Evolutionary conservation across 2,329 filamentous ascomycete species (phyloP).

Genomic region (Fusarium compactum): DNA sequence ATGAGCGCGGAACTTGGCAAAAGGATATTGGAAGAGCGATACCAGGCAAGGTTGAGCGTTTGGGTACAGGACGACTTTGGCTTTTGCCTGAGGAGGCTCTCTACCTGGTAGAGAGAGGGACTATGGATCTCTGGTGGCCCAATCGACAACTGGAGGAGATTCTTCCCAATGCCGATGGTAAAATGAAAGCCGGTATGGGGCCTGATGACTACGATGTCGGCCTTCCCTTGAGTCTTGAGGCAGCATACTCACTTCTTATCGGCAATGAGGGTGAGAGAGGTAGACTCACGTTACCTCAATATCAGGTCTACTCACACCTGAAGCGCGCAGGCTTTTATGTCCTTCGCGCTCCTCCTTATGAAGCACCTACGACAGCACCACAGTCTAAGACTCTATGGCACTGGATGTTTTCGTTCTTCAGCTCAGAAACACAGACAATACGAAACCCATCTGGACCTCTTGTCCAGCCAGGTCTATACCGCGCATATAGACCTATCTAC

Average conservation of each 20-base stretch:
- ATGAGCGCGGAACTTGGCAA: constrained; percentile 77
- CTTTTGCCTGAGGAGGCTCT: constrained; percentile 91
- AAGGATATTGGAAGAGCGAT: constrained; percentile 79
- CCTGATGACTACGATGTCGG: constrained; percentile 68
- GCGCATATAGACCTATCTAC: constrained; percentile 79
- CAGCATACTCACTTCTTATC: constrained; percentile 86
- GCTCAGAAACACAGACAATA: constrained; percentile 41
- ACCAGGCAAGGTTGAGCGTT: constrained; percentile 65
- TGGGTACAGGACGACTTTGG: constrained; percentile 77
- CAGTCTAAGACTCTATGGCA: constrained; percentile 58
- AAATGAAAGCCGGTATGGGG: constrained; percentile 39
- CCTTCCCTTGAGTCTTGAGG: constrained; percentile 90
- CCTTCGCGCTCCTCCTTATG: constrained; percentile 69
- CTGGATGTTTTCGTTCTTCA: constrained; percentile 66
- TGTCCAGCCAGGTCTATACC: constrained; percentile 72
- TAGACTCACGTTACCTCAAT: constrained; percentile 79
- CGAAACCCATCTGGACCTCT: constrained; percentile 65
- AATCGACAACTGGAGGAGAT: constrained; percentile 62
- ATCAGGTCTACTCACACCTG: constrained; percentile 87
- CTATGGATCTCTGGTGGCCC: constrained; percentile 89
- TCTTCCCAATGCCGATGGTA: constrained; percentile 53
- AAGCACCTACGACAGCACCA: constrained; percentile 32
- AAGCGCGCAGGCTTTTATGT: constrained; percentile 87
- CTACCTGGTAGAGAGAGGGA: constrained; percentile 89
- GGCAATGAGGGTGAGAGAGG: constrained; percentile 73